phyloP scores from a whole-genome alignment of 345 rosid genomes.

The Euphorbia pulcherrima region DNA sequence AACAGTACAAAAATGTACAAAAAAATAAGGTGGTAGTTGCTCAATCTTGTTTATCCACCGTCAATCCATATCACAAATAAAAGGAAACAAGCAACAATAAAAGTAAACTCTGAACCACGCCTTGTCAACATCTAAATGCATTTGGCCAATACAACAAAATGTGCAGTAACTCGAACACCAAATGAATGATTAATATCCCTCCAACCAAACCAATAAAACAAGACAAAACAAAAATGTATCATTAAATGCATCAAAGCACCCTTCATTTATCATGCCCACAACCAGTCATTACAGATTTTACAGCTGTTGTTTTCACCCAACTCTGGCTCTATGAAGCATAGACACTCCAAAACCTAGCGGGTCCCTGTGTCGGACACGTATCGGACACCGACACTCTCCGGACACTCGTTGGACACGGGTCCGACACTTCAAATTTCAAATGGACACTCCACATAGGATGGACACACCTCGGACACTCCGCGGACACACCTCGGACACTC shows the following conservation, averaged over 20 bases:
- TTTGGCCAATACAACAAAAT: constrained; percentile 6
- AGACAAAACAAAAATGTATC: not conserved
- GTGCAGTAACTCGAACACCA: not conserved
- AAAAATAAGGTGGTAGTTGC: not conserved
- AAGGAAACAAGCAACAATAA: not conserved
- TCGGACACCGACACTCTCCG: no score
- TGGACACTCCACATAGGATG: no score
- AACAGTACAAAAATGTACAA: not conserved
- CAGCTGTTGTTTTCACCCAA: not conserved
- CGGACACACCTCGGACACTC: no score
- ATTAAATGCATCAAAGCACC: not conserved
- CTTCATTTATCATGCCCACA: not conserved
- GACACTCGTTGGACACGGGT: no score
- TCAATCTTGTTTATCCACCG: not conserved
- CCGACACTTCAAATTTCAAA: no score
- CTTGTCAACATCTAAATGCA: constrained; percentile 21
- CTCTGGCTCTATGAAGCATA: no score
- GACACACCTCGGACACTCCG: no score
- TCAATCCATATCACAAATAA: not conserved
- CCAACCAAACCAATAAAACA: not conserved
- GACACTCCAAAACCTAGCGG: no score
- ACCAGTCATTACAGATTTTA: not conserved
- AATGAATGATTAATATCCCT: not conserved
- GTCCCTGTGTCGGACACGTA: no score
- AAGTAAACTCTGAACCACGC: constrained; percentile 11